Percentiles rank a stretch among this genome's conserved stretches.
Evolutionary conservation across 1,284 basidiomycete species (phyloP).

Genomic region (Abortiporus biennis): DNA sequence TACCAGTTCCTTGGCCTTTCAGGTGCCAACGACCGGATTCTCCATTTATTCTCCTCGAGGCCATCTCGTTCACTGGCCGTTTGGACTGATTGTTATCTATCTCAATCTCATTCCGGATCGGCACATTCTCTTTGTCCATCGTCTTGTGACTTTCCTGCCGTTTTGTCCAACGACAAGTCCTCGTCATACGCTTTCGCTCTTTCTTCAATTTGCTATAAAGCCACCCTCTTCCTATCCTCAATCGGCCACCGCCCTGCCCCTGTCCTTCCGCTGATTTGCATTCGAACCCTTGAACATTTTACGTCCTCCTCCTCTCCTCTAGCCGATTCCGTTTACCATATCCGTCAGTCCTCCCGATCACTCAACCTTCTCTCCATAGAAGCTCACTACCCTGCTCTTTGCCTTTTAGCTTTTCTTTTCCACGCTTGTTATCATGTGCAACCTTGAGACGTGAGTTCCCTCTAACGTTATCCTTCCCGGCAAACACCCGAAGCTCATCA

Average conservation of each 20-base stretch:
- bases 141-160: constrained; percentile 20
- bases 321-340: background rate
- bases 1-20: constrained; percentile 7
- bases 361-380: background rate
- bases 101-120: constrained; percentile 23
- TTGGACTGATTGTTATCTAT: constrained; percentile 23
- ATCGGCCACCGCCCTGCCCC: constrained; percentile 8
- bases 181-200: constrained; percentile 14
- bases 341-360: constrained; percentile 1
- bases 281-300: constrained; percentile 1
- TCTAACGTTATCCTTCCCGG: constrained; percentile 9
- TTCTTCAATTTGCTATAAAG: constrained; percentile 18
- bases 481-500: constrained; percentile 12
- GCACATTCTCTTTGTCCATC: constrained; percentile 10
- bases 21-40: background rate
- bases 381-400: constrained; percentile 1
- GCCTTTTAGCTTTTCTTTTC: constrained; percentile 4
- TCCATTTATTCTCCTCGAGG: constrained; percentile 9
- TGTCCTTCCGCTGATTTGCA: constrained; percentile 9
- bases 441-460: constrained; percentile 63
- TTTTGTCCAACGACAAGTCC: constrained; percentile 14
- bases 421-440: constrained; percentile 48
- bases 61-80: too few relatives aligned
- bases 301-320: constrained; percentile 2
- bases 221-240: constrained; percentile 11